These are phyloP conservation scores for Pythium aristosporum DNA, from an alignment of 352 stramenopile genomes.

Conservation along the genomic window DNA sequence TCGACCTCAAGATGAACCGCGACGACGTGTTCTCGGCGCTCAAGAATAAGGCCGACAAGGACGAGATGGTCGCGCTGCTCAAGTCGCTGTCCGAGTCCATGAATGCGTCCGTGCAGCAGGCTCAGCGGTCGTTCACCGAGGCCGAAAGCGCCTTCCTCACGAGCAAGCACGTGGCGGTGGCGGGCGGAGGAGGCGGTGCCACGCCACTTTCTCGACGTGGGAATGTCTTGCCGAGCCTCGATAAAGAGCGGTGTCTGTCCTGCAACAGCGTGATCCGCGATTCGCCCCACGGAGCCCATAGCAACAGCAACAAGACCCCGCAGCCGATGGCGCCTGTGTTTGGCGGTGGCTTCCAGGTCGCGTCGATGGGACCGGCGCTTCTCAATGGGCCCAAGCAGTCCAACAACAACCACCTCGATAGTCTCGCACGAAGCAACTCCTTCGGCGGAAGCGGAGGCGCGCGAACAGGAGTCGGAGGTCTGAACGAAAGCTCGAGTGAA, in stretches of 20 bases:
- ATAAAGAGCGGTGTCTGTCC: slow-evolving; percentile 75
- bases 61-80: slow-evolving; percentile 79
- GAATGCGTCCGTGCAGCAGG: slow-evolving; percentile 76
- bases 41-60: slow-evolving; percentile 85
- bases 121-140: slow-evolving; percentile 59
- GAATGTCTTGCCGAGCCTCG: slow-evolving; percentile 67
- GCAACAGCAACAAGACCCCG: slow-evolving; percentile 61
- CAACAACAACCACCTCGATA: slow-evolving; percentile 45
- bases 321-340: slow-evolving; percentile 65
- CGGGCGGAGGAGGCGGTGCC: background rate
- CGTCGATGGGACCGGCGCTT: slow-evolving; percentile 24
- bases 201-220: slow-evolving; percentile 36
- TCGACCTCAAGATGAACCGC: slow-evolving; percentile 89
- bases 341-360: slow-evolving; percentile 69
- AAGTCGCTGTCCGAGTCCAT: slow-evolving; percentile 82
- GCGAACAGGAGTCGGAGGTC: slow-evolving; percentile 2
- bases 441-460: slow-evolving; percentile 17
- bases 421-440: slow-evolving; percentile 26
- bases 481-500: slow-evolving; percentile 61
- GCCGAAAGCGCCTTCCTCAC: slow-evolving; percentile 75
- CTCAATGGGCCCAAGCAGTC: slow-evolving; percentile 27
- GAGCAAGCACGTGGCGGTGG: slow-evolving; percentile 49
- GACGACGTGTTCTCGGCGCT: slow-evolving; percentile 82
- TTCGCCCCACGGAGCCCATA: slow-evolving; percentile 15
- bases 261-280: slow-evolving; percentile 74